Conservation (phyloP, 176 grass and related monocot genomes). For the Saccharum officinarum region DNA sequence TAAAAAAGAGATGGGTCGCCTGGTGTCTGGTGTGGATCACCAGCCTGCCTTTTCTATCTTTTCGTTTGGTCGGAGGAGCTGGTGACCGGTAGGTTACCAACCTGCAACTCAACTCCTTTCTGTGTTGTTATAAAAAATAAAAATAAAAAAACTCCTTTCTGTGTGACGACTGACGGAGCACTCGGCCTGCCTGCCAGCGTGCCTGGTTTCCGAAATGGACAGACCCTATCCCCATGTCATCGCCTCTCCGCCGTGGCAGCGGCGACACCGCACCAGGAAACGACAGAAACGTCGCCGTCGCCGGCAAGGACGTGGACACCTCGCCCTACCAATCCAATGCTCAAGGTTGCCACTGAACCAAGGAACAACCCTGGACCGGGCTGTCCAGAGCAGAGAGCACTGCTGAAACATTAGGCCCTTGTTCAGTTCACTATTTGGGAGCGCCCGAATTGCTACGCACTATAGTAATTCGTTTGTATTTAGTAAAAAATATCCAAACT, state of each 20-base stretch:
- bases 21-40: neutral
- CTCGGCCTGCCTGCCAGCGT: too few relatives aligned
- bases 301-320: neutral
- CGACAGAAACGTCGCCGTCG: neutral
- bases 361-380: slow-evolving; percentile 2
- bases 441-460: too few relatives aligned
- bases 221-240: neutral
- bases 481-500: too few relatives aligned
- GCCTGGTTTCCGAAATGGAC: neutral
- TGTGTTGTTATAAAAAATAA: neutral
- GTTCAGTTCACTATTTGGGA: too few relatives aligned
- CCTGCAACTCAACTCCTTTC: neutral
- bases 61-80: slow-evolving; percentile 5
- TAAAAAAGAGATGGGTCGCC: neutral
- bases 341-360: neutral
- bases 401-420: neutral
- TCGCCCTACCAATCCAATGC: neutral
- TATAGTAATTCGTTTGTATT: too few relatives aligned
- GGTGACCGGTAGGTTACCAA: slow-evolving; percentile 25
- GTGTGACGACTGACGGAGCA: neutral
- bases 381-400: neutral
- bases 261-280: slow-evolving; percentile 6
- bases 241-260: neutral
- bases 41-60: neutral
- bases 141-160: neutral